Evolutionary conservation across 148 eudicot genomes (phyloP).

Genomic region (Nyssa sinensis): DNA sequence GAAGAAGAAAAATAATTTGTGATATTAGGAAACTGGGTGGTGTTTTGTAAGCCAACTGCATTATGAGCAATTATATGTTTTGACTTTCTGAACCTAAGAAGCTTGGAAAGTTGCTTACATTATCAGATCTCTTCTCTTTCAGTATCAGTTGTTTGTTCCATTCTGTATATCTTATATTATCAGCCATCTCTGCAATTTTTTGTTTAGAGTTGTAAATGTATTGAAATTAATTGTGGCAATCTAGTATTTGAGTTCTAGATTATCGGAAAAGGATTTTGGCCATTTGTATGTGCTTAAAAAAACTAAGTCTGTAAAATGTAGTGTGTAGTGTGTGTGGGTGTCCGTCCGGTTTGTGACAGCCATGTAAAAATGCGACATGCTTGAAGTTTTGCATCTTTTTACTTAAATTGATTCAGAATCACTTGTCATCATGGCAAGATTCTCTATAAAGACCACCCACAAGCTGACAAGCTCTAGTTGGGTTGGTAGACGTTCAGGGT

Average conservation of each 20-base stretch:
- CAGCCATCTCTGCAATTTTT: no score
- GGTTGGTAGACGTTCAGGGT: no score
- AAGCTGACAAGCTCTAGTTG: no score
- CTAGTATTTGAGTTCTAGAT: neutral
- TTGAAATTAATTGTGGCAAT: no score
- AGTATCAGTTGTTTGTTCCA: neutral
- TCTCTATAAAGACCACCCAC: neutral
- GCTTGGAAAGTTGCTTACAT: neutral
- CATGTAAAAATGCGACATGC: no score
- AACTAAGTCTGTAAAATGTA: neutral
- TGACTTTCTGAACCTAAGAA: neutral
- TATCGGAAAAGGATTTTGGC: neutral
- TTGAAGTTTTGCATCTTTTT: no score
- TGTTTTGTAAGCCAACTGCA: neutral
- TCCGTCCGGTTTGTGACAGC: no score
- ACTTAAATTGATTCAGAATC: neutral
- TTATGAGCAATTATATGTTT: neutral
- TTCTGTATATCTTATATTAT: no score
- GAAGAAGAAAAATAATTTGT: neutral
- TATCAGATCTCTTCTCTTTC: no score
- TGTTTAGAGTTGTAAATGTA: neutral
- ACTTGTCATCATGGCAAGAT: neutral
- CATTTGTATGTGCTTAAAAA: neutral
- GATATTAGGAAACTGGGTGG: neutral
- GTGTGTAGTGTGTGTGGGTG: no score